Evolutionary conservation across 108 stramenopile species (phyloP), one percentile per base, ranked within the genome.

Genomic region (Skeletonema grethae): DNA sequence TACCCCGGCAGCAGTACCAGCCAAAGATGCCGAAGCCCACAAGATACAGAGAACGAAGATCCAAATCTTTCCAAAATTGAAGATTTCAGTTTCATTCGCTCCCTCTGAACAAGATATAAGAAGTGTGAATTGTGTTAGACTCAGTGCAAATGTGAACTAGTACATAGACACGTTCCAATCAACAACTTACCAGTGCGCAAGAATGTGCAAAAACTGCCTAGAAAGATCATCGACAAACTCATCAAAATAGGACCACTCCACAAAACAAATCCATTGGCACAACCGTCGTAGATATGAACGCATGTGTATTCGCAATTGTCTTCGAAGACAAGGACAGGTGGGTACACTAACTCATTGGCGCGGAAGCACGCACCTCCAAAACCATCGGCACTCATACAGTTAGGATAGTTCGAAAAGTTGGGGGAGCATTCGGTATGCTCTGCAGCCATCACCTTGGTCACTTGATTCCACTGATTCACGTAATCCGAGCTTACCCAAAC

Each of bases 41-140:
- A 85, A 41, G 24, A 73, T 71, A 22, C 73, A 73, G 6, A 87
- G 56, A 11, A 84, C 70, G 57, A 87, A 69, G 25, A 81, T 61
- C 78, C 79, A 85, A 12, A 84, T 48, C 67, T 83, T 87, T 50
- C 65, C 84, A 67, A 85, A 87, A 22, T 83, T 87, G 46, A 80
- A 34, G 13, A 83, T 67, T 30, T 84, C 87, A 35, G 79, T 25
- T 57, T 85, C 82, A 18, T 41, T 34, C 24, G 72, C 43, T 39
- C 72, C 64, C 61, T 71, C 67, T 79, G 43, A 30, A 13, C n/a
- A n/a, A n/a, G n/a, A n/a, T n/a, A n/a, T n/a, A n/a, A 41, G 59
- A 45, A 22, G 1, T 28, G 25, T n/a, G n/a, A n/a, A 28, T 1
- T 28, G 1, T 28, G 25, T 28, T 28, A 28, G 25, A 28, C 0